Evolutionary conservation across 768 basidiomycete species (phyloP).

Genomic region (Pisolithus tinctorius): DNA sequence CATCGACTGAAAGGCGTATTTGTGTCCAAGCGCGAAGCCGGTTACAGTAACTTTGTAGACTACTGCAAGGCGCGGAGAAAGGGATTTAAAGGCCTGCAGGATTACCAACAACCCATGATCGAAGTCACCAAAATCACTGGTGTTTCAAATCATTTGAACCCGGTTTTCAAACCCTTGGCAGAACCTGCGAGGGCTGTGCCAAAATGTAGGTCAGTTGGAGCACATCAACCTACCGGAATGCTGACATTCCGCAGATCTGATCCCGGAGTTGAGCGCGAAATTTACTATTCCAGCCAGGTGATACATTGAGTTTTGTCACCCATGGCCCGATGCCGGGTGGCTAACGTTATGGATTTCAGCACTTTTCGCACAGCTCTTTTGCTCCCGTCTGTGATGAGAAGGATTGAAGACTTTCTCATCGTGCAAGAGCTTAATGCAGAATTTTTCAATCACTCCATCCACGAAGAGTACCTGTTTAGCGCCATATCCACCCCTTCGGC

Average conservation of each 20-base stretch:
- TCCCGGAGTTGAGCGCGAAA: slow-evolving; percentile 76
- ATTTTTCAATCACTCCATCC: slow-evolving; percentile 56
- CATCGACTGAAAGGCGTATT: slow-evolving; percentile 2
- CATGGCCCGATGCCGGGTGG: slow-evolving; percentile 12
- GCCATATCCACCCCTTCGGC: slow-evolving; percentile 70
- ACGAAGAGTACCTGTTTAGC: slow-evolving; percentile 51
- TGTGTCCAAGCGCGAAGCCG: slow-evolving; percentile 48
- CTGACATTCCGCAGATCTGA: slow-evolving; percentile 50
- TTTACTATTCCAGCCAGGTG: slow-evolving; percentile 71
- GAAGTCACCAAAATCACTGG: slow-evolving; percentile 52
- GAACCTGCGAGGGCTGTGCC: slow-evolving; percentile 35
- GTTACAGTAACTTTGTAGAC: slow-evolving; percentile 56
- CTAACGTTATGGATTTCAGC: slow-evolving; percentile 33
- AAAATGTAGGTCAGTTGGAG: slow-evolving; percentile 41
- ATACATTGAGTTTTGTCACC: slow-evolving; percentile 16
- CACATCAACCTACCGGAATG: slow-evolving; percentile 18
- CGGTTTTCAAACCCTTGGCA: slow-evolving; percentile 36
- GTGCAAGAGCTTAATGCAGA: slow-evolving; percentile 72
- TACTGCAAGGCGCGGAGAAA: slow-evolving; percentile 59
- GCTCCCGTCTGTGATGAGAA: slow-evolving; percentile 66
- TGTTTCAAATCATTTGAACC: slow-evolving; percentile 54
- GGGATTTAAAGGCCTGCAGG: slow-evolving; percentile 53
- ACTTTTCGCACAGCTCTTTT: slow-evolving; percentile 61
- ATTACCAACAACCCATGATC: slow-evolving; percentile 65
- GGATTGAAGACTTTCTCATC: slow-evolving; percentile 68